Conservation (phyloP, 176 grass and related monocot species). For the Saccharum officinarum region DNA sequence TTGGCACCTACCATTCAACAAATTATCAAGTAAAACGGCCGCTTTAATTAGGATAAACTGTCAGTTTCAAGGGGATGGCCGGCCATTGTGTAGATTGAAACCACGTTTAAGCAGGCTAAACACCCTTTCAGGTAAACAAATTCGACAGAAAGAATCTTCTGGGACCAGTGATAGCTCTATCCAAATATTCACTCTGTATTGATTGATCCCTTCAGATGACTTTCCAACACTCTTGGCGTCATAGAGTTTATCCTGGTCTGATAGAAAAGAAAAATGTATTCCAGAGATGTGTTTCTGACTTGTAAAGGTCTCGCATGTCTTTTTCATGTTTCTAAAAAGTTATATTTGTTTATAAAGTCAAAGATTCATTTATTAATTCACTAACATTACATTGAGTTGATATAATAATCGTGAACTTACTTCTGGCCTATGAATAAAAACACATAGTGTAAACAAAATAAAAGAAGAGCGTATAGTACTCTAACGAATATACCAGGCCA, state of each 20-base stretch:
- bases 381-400: no score
- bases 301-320: background rate
- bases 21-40: no score
- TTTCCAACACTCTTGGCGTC: background rate
- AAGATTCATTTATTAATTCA: no score
- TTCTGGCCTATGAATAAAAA: no score
- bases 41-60: background rate
- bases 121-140: background rate
- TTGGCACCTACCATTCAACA: no score
- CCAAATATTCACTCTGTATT: background rate
- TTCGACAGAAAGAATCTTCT: background rate
- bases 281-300: background rate
- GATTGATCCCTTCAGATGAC: background rate
- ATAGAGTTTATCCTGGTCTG: background rate
- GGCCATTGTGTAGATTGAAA: background rate
- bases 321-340: background rate
- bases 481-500: no score
- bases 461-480: no score
- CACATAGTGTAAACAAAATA: no score
- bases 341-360: no score
- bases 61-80: background rate
- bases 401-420: no score
- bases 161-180: background rate
- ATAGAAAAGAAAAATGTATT: background rate
- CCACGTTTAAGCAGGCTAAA: background rate